A percentile compares a stretch with the other conserved stretches of the same genome.
Evolutionary conservation across 83 land plant species (phyloP).

Genomic region (Picea engelmannii): DNA sequence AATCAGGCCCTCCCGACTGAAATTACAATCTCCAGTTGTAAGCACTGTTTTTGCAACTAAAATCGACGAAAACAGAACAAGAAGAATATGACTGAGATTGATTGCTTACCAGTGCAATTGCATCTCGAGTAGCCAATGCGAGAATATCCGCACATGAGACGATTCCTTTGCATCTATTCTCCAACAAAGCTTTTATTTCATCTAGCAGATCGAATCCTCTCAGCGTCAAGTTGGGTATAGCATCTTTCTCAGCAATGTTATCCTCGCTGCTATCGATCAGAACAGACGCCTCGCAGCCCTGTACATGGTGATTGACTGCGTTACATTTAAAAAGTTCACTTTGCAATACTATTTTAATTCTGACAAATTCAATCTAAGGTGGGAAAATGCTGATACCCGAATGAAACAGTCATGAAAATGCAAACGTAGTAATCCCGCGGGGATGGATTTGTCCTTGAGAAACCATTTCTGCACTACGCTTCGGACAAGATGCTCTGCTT

Average conservation of each 20-base stretch:
- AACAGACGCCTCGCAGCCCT: conserved; percentile 36
- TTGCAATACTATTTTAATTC: too few relatives aligned
- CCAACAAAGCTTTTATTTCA: conserved; percentile 9
- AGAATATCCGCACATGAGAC: conserved; percentile 35
- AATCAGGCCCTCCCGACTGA: conserved; percentile 32
- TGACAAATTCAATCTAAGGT: too few relatives aligned
- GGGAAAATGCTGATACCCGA: conserved; percentile 6
- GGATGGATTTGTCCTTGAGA: conserved; percentile 14
- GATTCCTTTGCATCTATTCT: conserved; percentile 14
- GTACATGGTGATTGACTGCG: not conserved
- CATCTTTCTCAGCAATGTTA: conserved; percentile 23
- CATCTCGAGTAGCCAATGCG: conserved; percentile 24
- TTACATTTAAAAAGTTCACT: not conserved
- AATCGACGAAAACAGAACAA: not conserved
- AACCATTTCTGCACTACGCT: conserved; percentile 15
- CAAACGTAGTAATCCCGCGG: conserved; percentile 38
- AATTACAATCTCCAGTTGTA: not conserved
- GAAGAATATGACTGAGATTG: not conserved
- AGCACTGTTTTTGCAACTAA: too few relatives aligned
- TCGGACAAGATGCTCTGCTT: conserved; percentile 22
- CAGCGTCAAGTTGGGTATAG: conserved; percentile 23
- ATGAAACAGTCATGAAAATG: conserved; percentile 54
- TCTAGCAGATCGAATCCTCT: conserved; percentile 32
- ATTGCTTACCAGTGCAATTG: conserved; percentile 1
- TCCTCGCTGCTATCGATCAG: conserved; percentile 21